A percentile compares a stretch with the other conserved stretches of the same genome.
Conservation (phyloP, 176 grass and related monocot genomes). For the Avena insularis region DNA sequence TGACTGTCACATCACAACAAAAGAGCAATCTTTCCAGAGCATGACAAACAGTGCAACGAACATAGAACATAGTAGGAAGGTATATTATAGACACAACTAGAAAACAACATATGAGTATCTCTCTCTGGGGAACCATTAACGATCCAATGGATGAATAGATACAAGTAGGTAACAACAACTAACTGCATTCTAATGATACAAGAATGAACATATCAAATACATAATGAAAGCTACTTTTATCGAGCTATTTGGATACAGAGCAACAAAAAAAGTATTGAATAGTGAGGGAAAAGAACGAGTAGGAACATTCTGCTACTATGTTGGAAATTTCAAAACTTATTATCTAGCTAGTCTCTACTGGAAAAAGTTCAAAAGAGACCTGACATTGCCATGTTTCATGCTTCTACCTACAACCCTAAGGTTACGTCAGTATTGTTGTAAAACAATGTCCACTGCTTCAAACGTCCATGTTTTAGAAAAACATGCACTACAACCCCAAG, state of each 20-base stretch:
- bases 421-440: slow-evolving; percentile 25
- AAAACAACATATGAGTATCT: neutral
- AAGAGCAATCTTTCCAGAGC: neutral
- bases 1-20: neutral
- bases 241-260: neutral
- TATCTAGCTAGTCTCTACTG: no score
- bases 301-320: neutral
- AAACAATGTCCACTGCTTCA: no score
- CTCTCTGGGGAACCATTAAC: neutral
- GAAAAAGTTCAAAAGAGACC: neutral
- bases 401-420: slow-evolving; percentile 79
- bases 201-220: neutral
- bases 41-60: neutral
- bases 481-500: slow-evolving; percentile 58
- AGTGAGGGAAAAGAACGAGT: neutral
- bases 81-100: neutral
- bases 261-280: neutral
- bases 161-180: neutral
- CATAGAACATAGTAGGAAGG: neutral
- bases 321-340: no score
- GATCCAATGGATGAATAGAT: neutral
- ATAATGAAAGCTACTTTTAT: neutral
- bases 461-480: no score
- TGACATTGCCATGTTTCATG: slow-evolving; percentile 63
- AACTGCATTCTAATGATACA: neutral